These are phyloP conservation scores for Backusella circina DNA, from an alignment of 192 early-diverging fungal species.

Conservation along the genomic window DNA sequence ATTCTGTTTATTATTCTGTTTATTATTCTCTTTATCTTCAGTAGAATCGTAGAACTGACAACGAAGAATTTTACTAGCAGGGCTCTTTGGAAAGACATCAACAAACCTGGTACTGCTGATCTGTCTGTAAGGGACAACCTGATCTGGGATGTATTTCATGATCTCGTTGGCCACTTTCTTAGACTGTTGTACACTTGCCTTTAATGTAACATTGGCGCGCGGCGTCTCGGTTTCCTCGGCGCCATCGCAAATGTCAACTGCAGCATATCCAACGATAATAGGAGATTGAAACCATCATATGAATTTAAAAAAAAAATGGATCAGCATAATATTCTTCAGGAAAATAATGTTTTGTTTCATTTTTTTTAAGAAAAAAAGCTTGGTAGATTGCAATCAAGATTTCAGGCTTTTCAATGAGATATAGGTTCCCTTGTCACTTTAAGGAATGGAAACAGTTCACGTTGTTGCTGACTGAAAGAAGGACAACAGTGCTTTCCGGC, in stretches of 20 bases:
- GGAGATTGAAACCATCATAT: not conserved
- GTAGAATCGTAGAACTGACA: not conserved
- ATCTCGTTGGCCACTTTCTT: constrained; percentile 43
- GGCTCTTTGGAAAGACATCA: constrained; percentile 68
- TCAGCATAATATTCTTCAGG: too few relatives aligned
- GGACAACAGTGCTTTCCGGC: too few relatives aligned
- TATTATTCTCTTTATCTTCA: not conserved
- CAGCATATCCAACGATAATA: constrained; percentile 41
- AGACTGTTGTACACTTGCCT: constrained; percentile 31
- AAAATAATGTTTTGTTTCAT: too few relatives aligned
- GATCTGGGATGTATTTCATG: constrained; percentile 49
- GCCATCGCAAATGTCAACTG: constrained; percentile 36
- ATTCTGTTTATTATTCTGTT: not conserved
- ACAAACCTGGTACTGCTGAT: constrained; percentile 68
- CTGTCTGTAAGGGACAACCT: constrained; percentile 73
- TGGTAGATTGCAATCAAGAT: too few relatives aligned
- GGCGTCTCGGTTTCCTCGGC: constrained; percentile 64
- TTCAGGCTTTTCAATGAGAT: too few relatives aligned
- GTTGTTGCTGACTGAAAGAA: too few relatives aligned
- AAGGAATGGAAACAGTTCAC: too few relatives aligned
- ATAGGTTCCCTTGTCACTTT: too few relatives aligned
- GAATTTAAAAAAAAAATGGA: not conserved
- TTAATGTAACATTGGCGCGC: constrained; percentile 71
- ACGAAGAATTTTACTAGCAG: constrained; percentile 75
- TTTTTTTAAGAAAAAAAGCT: too few relatives aligned